Conservation (phyloP, 2,329 filamentous ascomycete genomes). For the Penicillium polonicum region DNA sequence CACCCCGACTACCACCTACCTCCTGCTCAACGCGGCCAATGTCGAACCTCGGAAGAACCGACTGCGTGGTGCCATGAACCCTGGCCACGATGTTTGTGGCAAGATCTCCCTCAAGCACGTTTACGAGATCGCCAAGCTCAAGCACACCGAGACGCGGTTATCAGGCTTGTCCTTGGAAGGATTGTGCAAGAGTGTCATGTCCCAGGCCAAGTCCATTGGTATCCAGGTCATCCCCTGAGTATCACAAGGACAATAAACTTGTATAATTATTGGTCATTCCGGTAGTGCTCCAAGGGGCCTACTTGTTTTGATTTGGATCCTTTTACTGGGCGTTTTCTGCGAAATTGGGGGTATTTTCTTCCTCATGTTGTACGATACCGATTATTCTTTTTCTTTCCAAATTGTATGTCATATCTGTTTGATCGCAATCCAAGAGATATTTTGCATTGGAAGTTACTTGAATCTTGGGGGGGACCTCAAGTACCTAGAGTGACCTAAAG, state of each 20-base stretch:
- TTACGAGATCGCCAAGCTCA: slow-evolving; percentile 97
- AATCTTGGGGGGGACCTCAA: background rate
- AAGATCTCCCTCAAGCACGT: slow-evolving; percentile 90
- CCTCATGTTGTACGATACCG: slow-evolving; percentile 23
- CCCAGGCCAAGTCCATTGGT: slow-evolving; percentile 72
- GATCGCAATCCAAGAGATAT: slow-evolving; percentile 10
- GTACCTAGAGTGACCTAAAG: background rate
- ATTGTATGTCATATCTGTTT: slow-evolving; percentile 28
- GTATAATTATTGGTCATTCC: slow-evolving; percentile 9
- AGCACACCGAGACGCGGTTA: slow-evolving; percentile 73
- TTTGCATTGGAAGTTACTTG: slow-evolving; percentile 4
- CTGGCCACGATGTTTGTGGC: slow-evolving; percentile 76
- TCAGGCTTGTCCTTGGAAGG: slow-evolving; percentile 70
- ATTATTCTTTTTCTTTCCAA: slow-evolving; percentile 7
- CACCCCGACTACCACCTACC: slow-evolving; percentile 89
- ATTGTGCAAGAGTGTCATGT: slow-evolving; percentile 71
- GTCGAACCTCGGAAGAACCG: slow-evolving; percentile 71
- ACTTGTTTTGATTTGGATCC: slow-evolving; percentile 4
- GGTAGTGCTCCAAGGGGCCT: background rate
- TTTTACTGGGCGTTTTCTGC: slow-evolving; percentile 27
- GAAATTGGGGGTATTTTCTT: slow-evolving; percentile 10
- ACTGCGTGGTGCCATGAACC: slow-evolving; percentile 70
- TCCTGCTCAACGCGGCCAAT: slow-evolving; percentile 80
- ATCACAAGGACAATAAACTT: background rate
- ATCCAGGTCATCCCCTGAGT: slow-evolving; percentile 65